Evolutionary conservation across 208 protist species (phyloP).

Genomic region (Trichomonas tenax): DNA sequence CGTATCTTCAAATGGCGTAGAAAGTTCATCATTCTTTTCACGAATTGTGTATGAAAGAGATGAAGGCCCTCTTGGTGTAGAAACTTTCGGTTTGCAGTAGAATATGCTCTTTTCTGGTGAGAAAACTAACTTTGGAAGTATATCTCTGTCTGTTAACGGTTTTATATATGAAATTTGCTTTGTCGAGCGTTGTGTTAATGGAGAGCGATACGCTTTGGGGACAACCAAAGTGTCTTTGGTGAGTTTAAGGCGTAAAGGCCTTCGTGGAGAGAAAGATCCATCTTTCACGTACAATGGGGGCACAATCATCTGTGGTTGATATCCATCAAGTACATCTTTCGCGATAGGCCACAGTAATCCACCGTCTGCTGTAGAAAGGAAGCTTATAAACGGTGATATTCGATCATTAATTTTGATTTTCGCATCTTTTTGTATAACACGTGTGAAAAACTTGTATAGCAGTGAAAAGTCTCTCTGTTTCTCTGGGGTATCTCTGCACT

Average conservation of each 20-base stretch:
- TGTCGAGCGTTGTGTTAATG: not conserved
- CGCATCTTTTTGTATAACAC: not conserved
- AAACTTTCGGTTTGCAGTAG: not conserved
- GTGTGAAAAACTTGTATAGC: not conserved
- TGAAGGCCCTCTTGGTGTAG: not conserved
- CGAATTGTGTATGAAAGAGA: not conserved
- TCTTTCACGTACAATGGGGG: not conserved
- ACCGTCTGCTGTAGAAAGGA: not conserved
- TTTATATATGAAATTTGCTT: not conserved
- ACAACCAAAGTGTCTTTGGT: not conserved
- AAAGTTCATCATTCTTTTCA: not conserved
- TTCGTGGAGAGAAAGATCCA: not conserved
- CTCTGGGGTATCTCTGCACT: not conserved
- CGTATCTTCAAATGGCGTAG: not conserved
- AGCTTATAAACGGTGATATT: not conserved
- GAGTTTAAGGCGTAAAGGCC: not conserved
- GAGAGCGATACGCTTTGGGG: not conserved
- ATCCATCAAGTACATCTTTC: not conserved
- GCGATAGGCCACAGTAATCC: not conserved
- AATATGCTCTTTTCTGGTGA: not conserved
- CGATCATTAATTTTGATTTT: not conserved
- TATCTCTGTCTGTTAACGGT: not conserved
- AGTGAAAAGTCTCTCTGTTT: not conserved
- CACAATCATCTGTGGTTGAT: not conserved
- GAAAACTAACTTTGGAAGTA: not conserved